phyloP scores from a whole-genome alignment of 345 rosid genomes.

The Sonneratia alba region DNA sequence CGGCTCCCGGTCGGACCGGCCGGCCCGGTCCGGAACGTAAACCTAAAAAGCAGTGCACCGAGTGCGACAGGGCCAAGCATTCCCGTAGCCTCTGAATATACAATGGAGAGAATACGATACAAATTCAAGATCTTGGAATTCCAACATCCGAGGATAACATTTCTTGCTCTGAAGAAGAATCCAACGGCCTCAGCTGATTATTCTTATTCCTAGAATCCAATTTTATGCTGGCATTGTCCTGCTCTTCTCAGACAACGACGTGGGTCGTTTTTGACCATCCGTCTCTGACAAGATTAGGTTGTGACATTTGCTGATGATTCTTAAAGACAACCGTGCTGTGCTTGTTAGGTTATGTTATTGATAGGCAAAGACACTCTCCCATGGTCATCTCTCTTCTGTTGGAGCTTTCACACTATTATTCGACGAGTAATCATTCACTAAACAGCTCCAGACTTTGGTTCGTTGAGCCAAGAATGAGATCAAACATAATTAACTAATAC shows the following conservation, averaged over 20 bases:
- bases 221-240: not conserved
- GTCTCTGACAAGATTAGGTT: not conserved
- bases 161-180: constrained; percentile 38
- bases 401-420: not conserved
- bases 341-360: too few species aligned
- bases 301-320: constrained; percentile 1
- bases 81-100: constrained; percentile 16
- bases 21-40: too few species aligned
- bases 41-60: constrained; percentile 53
- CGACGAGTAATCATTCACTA: not conserved
- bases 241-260: not conserved
- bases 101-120: constrained; percentile 27
- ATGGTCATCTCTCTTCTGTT: not conserved
- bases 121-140: constrained; percentile 28
- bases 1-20: too few species aligned
- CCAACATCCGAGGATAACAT: constrained; percentile 27
- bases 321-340: too few species aligned
- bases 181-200: constrained; percentile 38
- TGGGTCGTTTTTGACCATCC: not conserved
- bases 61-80: constrained; percentile 38
- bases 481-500: not conserved
- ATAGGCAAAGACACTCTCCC: too few species aligned
- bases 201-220: constrained; percentile 1
- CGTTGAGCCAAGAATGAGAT: not conserved
- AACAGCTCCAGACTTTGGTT: too few species aligned